Percentiles rank a stretch among this genome's conserved stretches.
These are phyloP conservation scores for Didymella lethalis DNA, from an alignment of 2,329 filamentous ascomycete species.

Conservation along the genomic window DNA sequence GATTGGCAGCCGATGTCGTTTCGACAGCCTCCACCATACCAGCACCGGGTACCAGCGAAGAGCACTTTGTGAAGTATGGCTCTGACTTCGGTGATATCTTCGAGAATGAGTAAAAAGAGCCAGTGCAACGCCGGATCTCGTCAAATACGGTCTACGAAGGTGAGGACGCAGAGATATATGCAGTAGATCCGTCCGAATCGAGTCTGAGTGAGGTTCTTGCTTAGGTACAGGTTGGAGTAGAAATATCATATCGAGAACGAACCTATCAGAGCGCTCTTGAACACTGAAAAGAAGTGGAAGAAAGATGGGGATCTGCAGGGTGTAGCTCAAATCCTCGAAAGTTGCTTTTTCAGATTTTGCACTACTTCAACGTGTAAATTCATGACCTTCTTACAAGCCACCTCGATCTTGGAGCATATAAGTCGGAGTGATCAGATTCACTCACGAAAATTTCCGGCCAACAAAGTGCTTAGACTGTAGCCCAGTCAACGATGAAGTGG, in stretches of 20 bases:
- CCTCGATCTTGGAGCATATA: conserved; percentile 19
- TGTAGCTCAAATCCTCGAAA: conserved; percentile 27
- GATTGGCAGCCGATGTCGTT: too few relatives aligned
- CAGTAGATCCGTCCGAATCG: conserved; percentile 22
- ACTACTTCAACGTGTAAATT: conserved; percentile 21
- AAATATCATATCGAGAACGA: conserved; percentile 33
- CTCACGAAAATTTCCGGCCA: conserved; percentile 26
- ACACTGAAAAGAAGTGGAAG: conserved; percentile 26
- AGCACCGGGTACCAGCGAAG: too few relatives aligned
- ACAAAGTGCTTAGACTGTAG: conserved; percentile 23
- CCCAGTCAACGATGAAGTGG: conserved; percentile 28
- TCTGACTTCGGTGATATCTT: too few relatives aligned
- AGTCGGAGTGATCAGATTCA: conserved; percentile 21
- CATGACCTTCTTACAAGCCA: conserved; percentile 18
- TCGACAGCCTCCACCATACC: too few relatives aligned
- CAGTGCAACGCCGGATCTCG: conserved; percentile 33
- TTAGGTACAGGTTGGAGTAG: conserved; percentile 27
- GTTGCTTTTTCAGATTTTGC: conserved; percentile 26
- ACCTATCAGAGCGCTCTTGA: conserved; percentile 28
- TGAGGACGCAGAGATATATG: conserved; percentile 23
- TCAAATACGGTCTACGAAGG: conserved; percentile 35
- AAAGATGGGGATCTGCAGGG: conserved; percentile 24
- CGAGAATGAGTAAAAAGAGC: conserved; percentile 25
- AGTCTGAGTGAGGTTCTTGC: conserved; percentile 19
- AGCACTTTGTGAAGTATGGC: too few relatives aligned